Evolutionary conservation across 345 rosid species (phyloP), one percentile per base, ranked within the genome.

Genomic region (Lumnitzera racemosa): DNA sequence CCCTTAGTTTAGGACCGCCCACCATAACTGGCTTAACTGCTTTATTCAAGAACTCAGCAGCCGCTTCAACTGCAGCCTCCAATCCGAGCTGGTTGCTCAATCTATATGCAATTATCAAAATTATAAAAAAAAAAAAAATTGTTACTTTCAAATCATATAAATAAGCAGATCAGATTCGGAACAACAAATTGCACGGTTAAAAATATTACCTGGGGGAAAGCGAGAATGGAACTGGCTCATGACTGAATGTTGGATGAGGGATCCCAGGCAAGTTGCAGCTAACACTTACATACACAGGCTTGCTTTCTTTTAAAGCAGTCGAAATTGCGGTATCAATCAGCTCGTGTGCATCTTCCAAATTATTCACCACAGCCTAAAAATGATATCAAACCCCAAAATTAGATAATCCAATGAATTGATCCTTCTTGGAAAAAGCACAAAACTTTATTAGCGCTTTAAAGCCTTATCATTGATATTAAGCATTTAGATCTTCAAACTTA

Each of bases 281-380:
- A 20, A 88, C 36, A 61, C 89, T 88, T 59, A 88, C 81, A 67
- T 88, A 88, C 62, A 88, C 91, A 20, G 91, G 96, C 70, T 88
- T 88, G 87, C 91, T 83, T 71, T 83, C 91, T 75, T 81, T 85
- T 76, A 88, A 72, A 58, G 91, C 75, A 49, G 87, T 88, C 12
- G 89, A 84, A 52, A 88, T 81, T 0, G 96, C 91, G 13, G 96
- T 80, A 53, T 88, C 96, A 5, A 88, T 81, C 76, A 61, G 61
- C 65, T 85, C 89, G 53, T 88, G 96, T 0, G 91, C 96, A 63
- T 85, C 91, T 20, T 84, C 91, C 81, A 88, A 75, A 72, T 88
- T 74, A 67, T 81, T 88, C 73, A 85, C 86, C 71, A 88, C 80
- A 20, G 91, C 91, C 96, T 88, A 56, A 13, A 20, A 36, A 62